Conservation (phyloP, 208 protist species). For the Acanthamoeba triangularis region DNA sequence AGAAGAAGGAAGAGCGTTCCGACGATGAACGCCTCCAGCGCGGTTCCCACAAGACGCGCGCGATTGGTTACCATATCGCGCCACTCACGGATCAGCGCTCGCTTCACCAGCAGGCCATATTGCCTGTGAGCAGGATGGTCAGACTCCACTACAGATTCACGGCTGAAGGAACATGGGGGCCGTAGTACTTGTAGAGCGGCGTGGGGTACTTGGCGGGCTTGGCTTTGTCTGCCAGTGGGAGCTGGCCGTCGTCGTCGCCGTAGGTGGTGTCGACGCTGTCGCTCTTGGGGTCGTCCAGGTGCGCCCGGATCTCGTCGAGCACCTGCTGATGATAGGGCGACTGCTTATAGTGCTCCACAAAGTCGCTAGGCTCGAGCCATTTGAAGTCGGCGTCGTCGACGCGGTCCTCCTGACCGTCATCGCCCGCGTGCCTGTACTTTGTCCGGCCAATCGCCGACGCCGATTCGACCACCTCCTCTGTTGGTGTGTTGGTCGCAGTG, state of each 20-base stretch:
- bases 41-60: neutral
- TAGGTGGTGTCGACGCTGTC: neutral
- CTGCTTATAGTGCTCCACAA: constrained; percentile 64
- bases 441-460: neutral
- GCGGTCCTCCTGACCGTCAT: neutral
- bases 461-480: constrained; percentile 73
- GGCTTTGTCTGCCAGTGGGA: neutral
- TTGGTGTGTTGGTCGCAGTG: neutral
- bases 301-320: neutral
- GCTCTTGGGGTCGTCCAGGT: neutral
- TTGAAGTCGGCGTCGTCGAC: constrained; percentile 38
- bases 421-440: neutral
- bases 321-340: neutral
- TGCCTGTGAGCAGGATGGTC: neutral
- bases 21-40: constrained; percentile 1
- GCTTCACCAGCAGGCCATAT: neutral
- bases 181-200: neutral
- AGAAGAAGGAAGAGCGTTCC: constrained; percentile 64
- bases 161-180: too few relatives aligned
- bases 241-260: neutral
- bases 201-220: neutral
- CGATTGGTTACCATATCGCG: constrained; percentile 40
- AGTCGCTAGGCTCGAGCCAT: constrained; percentile 50
- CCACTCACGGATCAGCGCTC: constrained; percentile 33
- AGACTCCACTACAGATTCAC: too few relatives aligned